These are phyloP conservation scores for Ophiostoma quercus DNA, from an alignment of 2,329 filamentous ascomycete genomes.

Conservation along the genomic window DNA sequence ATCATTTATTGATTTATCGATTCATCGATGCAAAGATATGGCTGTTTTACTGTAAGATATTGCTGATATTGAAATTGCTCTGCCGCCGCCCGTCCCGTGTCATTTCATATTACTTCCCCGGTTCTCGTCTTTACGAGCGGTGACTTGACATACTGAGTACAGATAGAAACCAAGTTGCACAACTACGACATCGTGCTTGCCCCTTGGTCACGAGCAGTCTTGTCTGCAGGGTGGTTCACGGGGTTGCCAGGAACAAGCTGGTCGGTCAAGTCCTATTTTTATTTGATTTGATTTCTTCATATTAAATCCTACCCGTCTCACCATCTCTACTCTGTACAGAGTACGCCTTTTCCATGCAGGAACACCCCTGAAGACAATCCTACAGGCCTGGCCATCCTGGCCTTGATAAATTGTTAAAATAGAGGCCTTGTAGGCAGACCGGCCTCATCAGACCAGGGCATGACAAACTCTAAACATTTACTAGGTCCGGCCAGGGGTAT, in stretches of 20 bases:
- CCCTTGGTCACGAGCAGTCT: not conserved
- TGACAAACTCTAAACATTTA: no score
- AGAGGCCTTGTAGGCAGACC: not conserved
- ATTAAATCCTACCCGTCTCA: not conserved
- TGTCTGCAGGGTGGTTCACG: not conserved
- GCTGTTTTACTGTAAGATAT: not conserved
- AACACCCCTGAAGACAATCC: not conserved
- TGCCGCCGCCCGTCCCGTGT: not conserved
- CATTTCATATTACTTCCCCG: not conserved
- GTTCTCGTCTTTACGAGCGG: not conserved
- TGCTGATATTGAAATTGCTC: not conserved
- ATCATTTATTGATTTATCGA: not conserved
- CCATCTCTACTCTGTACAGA: not conserved
- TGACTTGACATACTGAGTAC: no score
- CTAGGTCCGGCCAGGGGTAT: no score
- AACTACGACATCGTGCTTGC: slow-evolving; percentile 6
- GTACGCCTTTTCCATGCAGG: not conserved
- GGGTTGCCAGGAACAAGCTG: not conserved
- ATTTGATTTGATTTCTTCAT: no score
- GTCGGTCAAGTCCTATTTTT: not conserved
- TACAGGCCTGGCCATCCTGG: not conserved
- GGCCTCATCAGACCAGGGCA: not conserved
- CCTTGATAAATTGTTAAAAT: not conserved
- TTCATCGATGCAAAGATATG: no score
- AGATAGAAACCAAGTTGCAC: not conserved